phyloP scores from a whole-genome alignment of 2,329 filamentous ascomycete species.

The Pyrenochaeta sp. region DNA sequence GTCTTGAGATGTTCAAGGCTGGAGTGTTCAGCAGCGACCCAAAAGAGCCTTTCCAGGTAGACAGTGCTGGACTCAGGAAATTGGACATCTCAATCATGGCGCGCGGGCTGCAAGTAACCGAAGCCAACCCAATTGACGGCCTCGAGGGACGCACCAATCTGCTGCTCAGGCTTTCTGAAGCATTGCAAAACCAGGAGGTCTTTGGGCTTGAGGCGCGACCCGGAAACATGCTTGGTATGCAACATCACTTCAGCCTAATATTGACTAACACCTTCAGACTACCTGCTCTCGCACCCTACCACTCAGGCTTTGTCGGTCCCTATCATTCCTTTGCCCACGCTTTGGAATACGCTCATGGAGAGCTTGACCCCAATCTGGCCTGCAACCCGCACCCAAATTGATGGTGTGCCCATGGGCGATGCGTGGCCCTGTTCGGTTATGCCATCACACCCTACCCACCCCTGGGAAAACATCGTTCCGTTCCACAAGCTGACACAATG shows the following conservation, averaged over 20 bases:
- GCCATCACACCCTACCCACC: conserved; percentile 74
- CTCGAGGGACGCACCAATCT: conserved; percentile 85
- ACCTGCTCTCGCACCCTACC: conserved; percentile 88
- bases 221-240: conserved; percentile 88
- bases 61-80: conserved; percentile 78
- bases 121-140: conserved; percentile 82
- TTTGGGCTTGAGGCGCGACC: conserved; percentile 87
- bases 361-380: conserved; percentile 91
- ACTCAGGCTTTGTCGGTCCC: conserved; percentile 89
- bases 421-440: conserved; percentile 91
- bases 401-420: conserved; percentile 87
- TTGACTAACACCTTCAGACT: conserved; percentile 65
- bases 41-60: conserved; percentile 85
- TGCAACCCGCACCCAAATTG: conserved; percentile 81
- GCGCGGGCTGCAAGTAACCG: conserved; percentile 83
- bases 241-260: conserved; percentile 16
- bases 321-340: conserved; percentile 83
- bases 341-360: conserved; percentile 92
- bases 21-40: conserved; percentile 87
- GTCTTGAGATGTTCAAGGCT: conserved; percentile 90
- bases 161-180: conserved; percentile 76
- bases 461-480: conserved; percentile 83
- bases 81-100: conserved; percentile 79
- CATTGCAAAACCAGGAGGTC: conserved; percentile 80
- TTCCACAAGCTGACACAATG: conserved; percentile 94